phyloP scores from a whole-genome alignment of 306 rosid species.

The Mimosa bimucronata region DNA sequence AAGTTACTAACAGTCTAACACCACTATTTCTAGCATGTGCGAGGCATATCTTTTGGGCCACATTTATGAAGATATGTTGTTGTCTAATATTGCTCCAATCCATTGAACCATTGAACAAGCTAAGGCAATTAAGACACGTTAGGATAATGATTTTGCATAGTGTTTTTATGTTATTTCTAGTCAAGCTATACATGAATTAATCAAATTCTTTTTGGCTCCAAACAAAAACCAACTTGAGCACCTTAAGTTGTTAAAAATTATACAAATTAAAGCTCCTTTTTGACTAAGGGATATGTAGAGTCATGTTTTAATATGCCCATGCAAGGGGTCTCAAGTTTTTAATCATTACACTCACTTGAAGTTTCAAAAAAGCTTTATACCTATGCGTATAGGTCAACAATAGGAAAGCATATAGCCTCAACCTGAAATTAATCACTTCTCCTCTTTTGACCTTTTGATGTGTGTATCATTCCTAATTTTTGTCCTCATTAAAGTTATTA shows the following conservation, averaged over 20 bases:
- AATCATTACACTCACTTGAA: conserved; percentile 21
- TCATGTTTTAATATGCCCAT: conserved; percentile 1
- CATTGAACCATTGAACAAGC: neutral
- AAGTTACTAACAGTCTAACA: too few species aligned
- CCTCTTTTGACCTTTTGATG: neutral
- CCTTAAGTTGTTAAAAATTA: neutral
- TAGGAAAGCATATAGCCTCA: neutral
- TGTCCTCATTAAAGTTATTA: neutral
- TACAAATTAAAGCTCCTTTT: conserved; percentile 27
- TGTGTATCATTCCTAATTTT: neutral
- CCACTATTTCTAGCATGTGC: neutral
- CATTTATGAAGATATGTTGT: neutral
- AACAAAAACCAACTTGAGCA: conserved; percentile 31
- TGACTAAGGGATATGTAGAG: conserved; percentile 37
- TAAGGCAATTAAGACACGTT: neutral
- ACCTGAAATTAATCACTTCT: neutral
- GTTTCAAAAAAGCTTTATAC: conserved; percentile 24
- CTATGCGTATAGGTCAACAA: conserved; percentile 31
- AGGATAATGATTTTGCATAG: conserved; percentile 7
- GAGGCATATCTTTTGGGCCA: neutral
- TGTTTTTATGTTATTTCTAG: neutral
- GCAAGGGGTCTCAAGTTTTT: conserved; percentile 8
- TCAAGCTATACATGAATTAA: conserved; percentile 20
- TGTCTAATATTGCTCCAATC: neutral
- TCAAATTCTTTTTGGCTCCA: neutral